A percentile compares a stretch with the other conserved stretches of the same genome.
phyloP scores from a whole-genome alignment of 2,329 filamentous ascomycete species.

The Verticillium tricorpus region DNA sequence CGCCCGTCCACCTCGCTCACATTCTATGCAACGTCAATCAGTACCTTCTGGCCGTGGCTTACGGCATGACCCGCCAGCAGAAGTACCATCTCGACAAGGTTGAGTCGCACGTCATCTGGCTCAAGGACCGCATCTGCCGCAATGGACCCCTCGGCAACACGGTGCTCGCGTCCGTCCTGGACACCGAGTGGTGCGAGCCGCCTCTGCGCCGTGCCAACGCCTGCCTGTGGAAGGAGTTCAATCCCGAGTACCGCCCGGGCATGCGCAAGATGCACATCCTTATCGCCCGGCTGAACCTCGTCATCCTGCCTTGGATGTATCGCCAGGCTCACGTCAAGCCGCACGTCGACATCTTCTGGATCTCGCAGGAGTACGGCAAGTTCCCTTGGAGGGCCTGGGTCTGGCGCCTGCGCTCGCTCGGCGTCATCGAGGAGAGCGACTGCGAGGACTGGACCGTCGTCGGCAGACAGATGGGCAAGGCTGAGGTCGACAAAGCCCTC shows the following conservation, averaged over 20 bases:
- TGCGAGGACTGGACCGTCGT: slow-evolving; percentile 3
- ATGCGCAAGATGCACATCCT: slow-evolving; percentile 7
- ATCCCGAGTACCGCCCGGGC: neutral
- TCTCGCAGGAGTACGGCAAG: slow-evolving; percentile 3
- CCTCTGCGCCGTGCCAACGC: slow-evolving; percentile 7
- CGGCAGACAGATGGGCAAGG: neutral
- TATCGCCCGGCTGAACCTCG: slow-evolving; percentile 4
- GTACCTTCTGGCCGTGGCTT: slow-evolving; percentile 24
- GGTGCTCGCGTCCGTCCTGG: neutral
- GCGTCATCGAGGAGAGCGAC: slow-evolving; percentile 3
- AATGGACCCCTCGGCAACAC: neutral
- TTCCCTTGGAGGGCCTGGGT: slow-evolving; percentile 12
- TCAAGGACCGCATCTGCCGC: slow-evolving; percentile 4
- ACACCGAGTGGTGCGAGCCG: neutral
- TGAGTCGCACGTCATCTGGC: neutral
- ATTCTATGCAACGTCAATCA: slow-evolving; percentile 26
- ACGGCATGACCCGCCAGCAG: slow-evolving; percentile 21
- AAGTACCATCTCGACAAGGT: slow-evolving; percentile 5
- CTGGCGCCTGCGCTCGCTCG: slow-evolving; percentile 5
- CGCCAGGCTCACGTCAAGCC: slow-evolving; percentile 4
- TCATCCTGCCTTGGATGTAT: slow-evolving; percentile 7
- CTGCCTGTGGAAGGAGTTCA: slow-evolving; percentile 5
- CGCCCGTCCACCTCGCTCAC: slow-evolving; percentile 21
- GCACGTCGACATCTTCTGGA: slow-evolving; percentile 1
- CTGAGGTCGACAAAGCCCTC: neutral